Evolutionary conservation across 2,329 filamentous ascomycete genomes (phyloP).

Genomic region (Parasarocladium wereldwijsianum): DNA sequence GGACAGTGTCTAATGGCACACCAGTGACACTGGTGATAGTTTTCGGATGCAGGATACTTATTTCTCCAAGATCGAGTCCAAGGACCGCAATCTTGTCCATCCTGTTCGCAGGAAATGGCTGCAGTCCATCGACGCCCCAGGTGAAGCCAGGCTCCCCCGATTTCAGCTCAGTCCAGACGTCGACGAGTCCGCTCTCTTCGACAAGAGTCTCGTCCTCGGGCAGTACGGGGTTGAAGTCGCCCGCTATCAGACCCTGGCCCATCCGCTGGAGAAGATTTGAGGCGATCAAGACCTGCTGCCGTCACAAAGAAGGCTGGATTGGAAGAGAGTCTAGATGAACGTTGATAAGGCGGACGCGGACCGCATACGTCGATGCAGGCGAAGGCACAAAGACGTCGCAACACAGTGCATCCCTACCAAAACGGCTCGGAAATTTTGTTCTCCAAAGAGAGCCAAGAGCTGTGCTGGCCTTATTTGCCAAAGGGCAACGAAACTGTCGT

Average conservation of each 20-base stretch:
- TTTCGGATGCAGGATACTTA: no score
- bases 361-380: no score
- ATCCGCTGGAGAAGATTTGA: constrained; percentile 12
- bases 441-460: no score
- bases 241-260: constrained; percentile 19
- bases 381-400: constrained; percentile 16
- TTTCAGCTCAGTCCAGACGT: constrained; percentile 18
- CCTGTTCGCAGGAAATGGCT: constrained; percentile 16
- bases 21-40: no score
- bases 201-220: constrained; percentile 18
- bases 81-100: constrained; percentile 21
- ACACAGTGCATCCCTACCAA: constrained; percentile 18
- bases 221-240: constrained; percentile 24
- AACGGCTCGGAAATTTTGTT: constrained; percentile 16
- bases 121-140: constrained; percentile 20
- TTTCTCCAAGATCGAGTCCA: constrained; percentile 10
- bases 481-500: constrained; percentile 9
- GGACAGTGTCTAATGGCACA: no score
- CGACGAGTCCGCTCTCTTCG: constrained; percentile 15
- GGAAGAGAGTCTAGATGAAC: constrained; percentile 23
- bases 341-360: constrained; percentile 18
- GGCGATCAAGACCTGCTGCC: constrained; percentile 14
- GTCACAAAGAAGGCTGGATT: constrained; percentile 14
- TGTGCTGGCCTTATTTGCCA: no score
- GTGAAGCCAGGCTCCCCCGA: constrained; percentile 18